Base-by-base conservation (phyloP, 2,329 filamentous ascomycete species). In the Fusarium neocosmosporiellum region DNA sequence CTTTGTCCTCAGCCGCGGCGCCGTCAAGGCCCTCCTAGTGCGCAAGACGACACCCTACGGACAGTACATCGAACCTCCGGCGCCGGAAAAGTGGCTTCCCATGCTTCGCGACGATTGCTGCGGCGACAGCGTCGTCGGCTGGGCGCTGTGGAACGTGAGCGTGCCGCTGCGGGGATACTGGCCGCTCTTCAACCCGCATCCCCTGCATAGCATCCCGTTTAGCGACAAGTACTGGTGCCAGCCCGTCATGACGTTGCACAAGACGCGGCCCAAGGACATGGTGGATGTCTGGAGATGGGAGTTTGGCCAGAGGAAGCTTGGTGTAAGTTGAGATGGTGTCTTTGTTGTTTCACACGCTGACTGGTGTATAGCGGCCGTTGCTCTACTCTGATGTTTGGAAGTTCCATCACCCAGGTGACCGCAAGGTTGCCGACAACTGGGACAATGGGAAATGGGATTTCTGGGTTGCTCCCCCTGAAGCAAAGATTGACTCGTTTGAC, bases 41-140 rank as follows among this genome's bases (percentile, higher is more conserved):
- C 80, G 82, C 48, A 75, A 80, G 67, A 73, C 71, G 7, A 79
- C 77, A 3, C 48, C 72, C 7, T 72, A 77, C 55, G 82, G 83
- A 2, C 80, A 84, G 59, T 86, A 83, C 58, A 70, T 79, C 10
- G 83, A 86, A 8, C 77, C 80, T 2, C 77, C 83, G n/a, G 68
- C 81, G 41, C 81, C 77, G 36, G 76, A 83, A 62, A 81, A 80
- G 66, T 87, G 84, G 80, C 79, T 85, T 53, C 78, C 82, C 7
- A 69, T 83, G 37, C 79, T 86, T 24, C 79, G 80, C 33, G 73
- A 81, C 14, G 87, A 90, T 66, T 88, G 86, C 76, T 88, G 86
- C 58, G 87, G 87, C 7, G 87, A 89, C 62, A 86, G 85, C 43
- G 83, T 88, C 8, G 77, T 88, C 5, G 87, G 86, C 4, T 86